A percentile compares a stretch with the other conserved stretches of the same genome.
Evolutionary conservation across 2,329 filamentous ascomycete species (phyloP).

Genomic region (Fusarium illudens): DNA sequence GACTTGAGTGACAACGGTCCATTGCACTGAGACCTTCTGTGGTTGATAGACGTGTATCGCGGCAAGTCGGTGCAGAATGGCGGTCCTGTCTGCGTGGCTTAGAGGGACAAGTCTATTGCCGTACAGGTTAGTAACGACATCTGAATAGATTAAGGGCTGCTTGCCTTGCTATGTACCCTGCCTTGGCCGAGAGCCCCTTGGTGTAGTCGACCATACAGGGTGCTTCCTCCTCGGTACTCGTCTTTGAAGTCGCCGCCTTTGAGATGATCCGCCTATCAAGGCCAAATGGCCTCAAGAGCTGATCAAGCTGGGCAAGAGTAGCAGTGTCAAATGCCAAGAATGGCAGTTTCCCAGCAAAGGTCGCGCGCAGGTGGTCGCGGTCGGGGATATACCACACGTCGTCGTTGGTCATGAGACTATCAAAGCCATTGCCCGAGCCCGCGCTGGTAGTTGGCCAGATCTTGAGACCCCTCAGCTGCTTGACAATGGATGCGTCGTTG

Average conservation of each 20-base stretch:
- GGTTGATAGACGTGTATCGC: background rate
- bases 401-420: background rate
- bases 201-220: background rate
- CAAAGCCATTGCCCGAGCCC: background rate
- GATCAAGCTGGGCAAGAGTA: background rate
- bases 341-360: background rate
- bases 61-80: background rate
- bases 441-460: background rate
- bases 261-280: background rate
- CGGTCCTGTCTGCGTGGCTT: background rate
- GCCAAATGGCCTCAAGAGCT: background rate
- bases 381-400: background rate
- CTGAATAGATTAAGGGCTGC: too few species aligned
- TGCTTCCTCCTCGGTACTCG: background rate
- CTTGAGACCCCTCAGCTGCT: background rate
- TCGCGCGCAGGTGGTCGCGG: background rate
- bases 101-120: background rate
- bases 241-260: background rate
- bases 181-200: background rate
- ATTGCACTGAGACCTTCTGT: background rate
- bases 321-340: background rate
- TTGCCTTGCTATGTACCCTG: background rate
- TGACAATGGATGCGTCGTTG: background rate
- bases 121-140: background rate
- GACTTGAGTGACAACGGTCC: background rate